Conservation (phyloP, 1,139 yeast genomes). For the Candida buenavistaensis region DNA sequence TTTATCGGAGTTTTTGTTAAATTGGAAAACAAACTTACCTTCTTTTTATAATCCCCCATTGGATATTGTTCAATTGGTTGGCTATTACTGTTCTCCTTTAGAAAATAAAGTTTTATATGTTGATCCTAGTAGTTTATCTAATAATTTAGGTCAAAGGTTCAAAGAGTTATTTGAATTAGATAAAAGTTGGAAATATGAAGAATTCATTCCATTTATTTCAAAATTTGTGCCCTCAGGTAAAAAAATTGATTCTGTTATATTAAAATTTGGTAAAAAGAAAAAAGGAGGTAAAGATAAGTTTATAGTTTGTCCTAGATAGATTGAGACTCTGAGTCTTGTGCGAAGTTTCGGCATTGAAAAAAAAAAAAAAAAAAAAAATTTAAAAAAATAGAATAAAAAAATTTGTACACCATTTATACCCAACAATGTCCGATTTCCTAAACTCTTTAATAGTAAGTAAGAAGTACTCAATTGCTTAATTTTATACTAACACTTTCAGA, state of each 20-base stretch:
- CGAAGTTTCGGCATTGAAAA: not conserved
- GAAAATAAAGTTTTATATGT: slow-evolving; percentile 52
- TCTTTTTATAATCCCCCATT: slow-evolving; percentile 59
- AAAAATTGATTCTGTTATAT: slow-evolving; percentile 66
- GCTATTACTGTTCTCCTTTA: slow-evolving; percentile 52
- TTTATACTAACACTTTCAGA: slow-evolving; percentile 30
- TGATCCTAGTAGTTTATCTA: slow-evolving; percentile 46
- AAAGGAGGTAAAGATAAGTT: slow-evolving; percentile 49
- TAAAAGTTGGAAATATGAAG: slow-evolving; percentile 68
- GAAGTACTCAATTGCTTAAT: not conserved
- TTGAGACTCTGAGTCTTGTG: slow-evolving; percentile 1
- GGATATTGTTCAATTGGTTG: slow-evolving; percentile 52
- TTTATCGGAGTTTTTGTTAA: slow-evolving; percentile 53
- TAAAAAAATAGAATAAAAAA: not conserved
- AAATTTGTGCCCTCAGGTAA: slow-evolving; percentile 55
- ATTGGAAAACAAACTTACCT: slow-evolving; percentile 69
- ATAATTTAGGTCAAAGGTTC: slow-evolving; percentile 55
- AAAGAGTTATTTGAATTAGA: slow-evolving; percentile 61
- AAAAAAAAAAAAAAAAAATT: not conserved
- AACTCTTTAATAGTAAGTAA: slow-evolving; percentile 13
- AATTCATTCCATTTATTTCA: slow-evolving; percentile 67
- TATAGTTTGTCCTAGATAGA: slow-evolving; percentile 21
- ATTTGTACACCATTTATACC: no score
- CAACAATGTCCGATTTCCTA: slow-evolving; percentile 7
- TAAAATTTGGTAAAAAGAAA: slow-evolving; percentile 75